Conservation (phyloP, 164 flowering plant species). For the Cinnamomum micranthum region DNA sequence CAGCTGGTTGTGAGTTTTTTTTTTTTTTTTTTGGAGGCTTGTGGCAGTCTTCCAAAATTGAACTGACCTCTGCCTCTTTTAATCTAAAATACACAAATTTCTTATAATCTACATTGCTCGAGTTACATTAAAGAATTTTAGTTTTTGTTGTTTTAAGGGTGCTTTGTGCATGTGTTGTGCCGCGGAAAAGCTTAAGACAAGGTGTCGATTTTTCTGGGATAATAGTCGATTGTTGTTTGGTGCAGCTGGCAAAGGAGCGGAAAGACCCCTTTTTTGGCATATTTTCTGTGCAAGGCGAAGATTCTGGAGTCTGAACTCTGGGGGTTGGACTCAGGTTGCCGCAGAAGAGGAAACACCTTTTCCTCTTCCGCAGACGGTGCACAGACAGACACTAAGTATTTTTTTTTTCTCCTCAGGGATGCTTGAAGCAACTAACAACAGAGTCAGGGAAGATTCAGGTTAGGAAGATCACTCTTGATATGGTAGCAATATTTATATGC, state of each 20-base stretch:
- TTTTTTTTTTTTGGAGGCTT: neutral
- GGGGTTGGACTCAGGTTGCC: too few relatives aligned
- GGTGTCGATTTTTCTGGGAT: too few relatives aligned
- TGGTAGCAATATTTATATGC: conserved; percentile 46
- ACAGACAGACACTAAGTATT: neutral
- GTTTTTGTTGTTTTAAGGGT: neutral
- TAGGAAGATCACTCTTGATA: conserved; percentile 88
- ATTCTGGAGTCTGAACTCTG: too few relatives aligned
- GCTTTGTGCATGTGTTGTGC: too few relatives aligned
- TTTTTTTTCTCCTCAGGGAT: conserved; percentile 53
- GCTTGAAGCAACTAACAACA: conserved; percentile 79
- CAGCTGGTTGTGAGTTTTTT: neutral
- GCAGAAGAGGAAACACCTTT: too few relatives aligned
- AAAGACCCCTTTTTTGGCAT: too few relatives aligned
- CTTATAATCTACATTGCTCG: neutral
- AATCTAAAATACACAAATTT: neutral
- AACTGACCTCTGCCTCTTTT: neutral
- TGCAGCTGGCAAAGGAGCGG: too few relatives aligned
- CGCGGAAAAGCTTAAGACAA: too few relatives aligned
- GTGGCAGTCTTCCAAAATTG: neutral
- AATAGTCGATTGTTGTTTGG: too few relatives aligned
- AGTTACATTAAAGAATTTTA: neutral
- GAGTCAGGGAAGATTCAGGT: conserved; percentile 74
- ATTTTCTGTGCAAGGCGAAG: too few relatives aligned
- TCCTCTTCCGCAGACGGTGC: too few relatives aligned